Percentiles rank a stretch among this genome's conserved stretches.
These are phyloP conservation scores for Aspergillus conjunctus DNA, from an alignment of 495 filamentous ascomycete genomes.

Conservation along the genomic window DNA sequence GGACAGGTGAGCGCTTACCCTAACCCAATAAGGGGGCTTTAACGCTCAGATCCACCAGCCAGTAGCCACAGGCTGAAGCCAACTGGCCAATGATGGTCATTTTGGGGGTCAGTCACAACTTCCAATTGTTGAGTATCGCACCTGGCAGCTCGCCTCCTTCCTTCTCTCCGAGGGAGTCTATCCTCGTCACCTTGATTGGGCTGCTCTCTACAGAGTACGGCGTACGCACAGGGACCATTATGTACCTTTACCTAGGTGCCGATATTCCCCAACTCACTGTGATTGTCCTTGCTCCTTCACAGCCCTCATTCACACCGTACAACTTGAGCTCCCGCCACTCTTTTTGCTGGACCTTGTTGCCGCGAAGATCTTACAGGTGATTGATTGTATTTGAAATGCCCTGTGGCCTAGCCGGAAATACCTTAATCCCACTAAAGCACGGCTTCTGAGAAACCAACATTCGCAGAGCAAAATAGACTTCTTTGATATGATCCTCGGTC, in stretches of 20 bases:
- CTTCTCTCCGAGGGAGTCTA: too few species aligned
- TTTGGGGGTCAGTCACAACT: constrained; percentile 5
- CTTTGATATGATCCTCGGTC: not conserved
- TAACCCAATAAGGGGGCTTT: constrained; percentile 14
- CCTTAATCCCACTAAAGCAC: not conserved
- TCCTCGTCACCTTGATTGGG: too few species aligned
- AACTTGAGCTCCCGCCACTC: too few species aligned
- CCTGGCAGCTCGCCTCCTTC: too few species aligned
- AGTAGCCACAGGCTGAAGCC: constrained; percentile 1
- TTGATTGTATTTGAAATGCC: not conserved
- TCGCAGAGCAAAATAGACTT: not conserved
- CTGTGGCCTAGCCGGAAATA: not conserved
- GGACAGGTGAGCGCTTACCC: constrained; percentile 27
- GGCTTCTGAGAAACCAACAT: not conserved
- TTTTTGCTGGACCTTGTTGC: not conserved
- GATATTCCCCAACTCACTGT: too few species aligned
- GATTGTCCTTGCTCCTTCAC: too few species aligned
- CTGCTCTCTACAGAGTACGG: too few species aligned
- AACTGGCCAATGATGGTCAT: constrained; percentile 6
- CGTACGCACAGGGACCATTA: too few species aligned
- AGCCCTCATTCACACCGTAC: too few species aligned
- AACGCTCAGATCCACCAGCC: not conserved
- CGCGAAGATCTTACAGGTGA: not conserved
- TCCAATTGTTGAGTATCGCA: too few species aligned
- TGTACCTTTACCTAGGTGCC: too few species aligned